Evolutionary conservation across 23 red algal species (phyloP).

Genomic region (Cyanidioschyzon merolae): DNA sequence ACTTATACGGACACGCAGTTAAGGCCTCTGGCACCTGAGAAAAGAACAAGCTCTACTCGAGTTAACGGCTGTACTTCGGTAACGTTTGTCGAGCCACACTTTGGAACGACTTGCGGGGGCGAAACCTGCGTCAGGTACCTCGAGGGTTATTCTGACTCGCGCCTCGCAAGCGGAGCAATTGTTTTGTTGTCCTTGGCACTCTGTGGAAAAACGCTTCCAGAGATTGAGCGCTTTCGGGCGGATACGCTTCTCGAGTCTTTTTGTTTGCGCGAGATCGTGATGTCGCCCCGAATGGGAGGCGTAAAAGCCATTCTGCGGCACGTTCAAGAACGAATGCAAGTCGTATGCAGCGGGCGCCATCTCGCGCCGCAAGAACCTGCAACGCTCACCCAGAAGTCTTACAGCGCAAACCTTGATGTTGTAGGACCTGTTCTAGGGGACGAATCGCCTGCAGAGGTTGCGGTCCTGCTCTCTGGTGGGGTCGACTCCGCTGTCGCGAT

Average conservation of each 20-base stretch:
- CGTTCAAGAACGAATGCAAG: not conserved
- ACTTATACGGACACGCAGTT: not conserved
- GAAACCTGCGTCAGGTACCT: not conserved
- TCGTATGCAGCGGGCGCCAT: too few species aligned
- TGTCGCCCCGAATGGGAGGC: not conserved
- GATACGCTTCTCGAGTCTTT: not conserved
- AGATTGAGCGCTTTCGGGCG: not conserved
- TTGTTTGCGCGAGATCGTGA: not conserved
- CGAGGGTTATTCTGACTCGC: not conserved
- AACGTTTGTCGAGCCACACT: not conserved
- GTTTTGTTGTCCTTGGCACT: not conserved
- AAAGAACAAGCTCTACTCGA: not conserved
- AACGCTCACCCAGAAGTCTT: too few species aligned
- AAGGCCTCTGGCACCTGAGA: not conserved
- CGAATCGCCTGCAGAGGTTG: constrained; percentile 47
- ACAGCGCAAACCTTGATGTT: too few species aligned
- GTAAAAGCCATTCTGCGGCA: not conserved
- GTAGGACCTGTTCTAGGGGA: too few species aligned
- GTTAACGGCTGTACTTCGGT: not conserved
- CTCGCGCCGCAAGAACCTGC: too few species aligned
- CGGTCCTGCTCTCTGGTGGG: constrained; percentile 83
- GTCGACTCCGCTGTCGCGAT: constrained; percentile 89
- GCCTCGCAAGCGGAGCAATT: not conserved
- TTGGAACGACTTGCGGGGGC: not conserved
- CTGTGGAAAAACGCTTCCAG: not conserved